Evolutionary conservation across 495 filamentous ascomycete species (phyloP), one percentile per base, ranked within the genome.

Genomic region (Delitschia confertaspora): DNA sequence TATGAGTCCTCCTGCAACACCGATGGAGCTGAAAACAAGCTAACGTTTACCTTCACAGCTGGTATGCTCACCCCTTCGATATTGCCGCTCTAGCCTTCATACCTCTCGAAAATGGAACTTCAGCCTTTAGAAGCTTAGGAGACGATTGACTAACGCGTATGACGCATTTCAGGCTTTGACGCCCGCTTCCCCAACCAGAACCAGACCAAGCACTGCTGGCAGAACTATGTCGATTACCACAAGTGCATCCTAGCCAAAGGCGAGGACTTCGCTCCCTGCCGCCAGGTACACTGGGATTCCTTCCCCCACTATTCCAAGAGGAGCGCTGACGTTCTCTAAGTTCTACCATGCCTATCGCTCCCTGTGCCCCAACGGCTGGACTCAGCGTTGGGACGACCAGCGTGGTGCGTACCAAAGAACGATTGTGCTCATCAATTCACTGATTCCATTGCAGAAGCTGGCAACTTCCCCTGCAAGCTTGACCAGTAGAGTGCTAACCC

Each of bases 191-290:
- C 93, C 54, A 93, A 99, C 75, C 71, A 76, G 73, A 99, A 99
- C 74, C 93, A 99, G 65, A 82, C 79, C 63, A 82, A 83, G 71
- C 79, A 83, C 67, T 95, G 86, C 83, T 94, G 88, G 88, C 88
- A 94, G 62, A 91, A 98, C 75, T 99, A 99, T 70, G 93, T 99
- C 74, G 93, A 99, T 70, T 96, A 99, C 76, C 80, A 99, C 79
- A 99, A 96, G 76, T 99, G 93, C 72, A 82, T 93, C 66, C 70
- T 83, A 63, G 89, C 88, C 65, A 96, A 96, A 78, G 93, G 93
- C 66, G 93, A 99, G 71, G 93, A 96, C 64, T 99, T 96, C 67
- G 78, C 83, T 50, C 93, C 93, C 36, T 99, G 93, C 82, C 82
- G 80, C 62, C 93, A 98, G 76, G 88, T 93, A 79, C 38, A n/a